A percentile compares a stretch with the other conserved stretches of the same genome.
These are phyloP conservation scores for Kodamaea plutei DNA, from an alignment of 1,139 yeast species.

Conservation along the genomic window DNA sequence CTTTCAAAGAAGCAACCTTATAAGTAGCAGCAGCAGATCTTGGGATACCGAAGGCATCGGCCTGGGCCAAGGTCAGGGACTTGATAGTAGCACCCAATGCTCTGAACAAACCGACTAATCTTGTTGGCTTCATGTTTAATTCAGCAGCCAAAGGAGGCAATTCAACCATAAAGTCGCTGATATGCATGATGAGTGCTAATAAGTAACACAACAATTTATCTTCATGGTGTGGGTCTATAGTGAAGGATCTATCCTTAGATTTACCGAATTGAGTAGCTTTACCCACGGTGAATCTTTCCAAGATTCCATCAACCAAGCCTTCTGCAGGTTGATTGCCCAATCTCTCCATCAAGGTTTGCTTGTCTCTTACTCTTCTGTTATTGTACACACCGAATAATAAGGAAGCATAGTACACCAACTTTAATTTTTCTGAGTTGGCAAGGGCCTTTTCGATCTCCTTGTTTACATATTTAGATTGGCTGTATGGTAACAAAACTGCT, in stretches of 20 bases:
- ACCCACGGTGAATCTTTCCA: slow-evolving; percentile 64
- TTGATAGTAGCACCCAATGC: slow-evolving; percentile 81
- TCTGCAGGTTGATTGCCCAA: slow-evolving; percentile 67
- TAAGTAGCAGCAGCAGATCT: slow-evolving; percentile 60
- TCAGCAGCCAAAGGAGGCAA: slow-evolving; percentile 82
- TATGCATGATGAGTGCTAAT: slow-evolving; percentile 66
- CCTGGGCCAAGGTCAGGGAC: slow-evolving; percentile 72
- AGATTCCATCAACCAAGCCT: slow-evolving; percentile 63
- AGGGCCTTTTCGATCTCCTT: slow-evolving; percentile 43
- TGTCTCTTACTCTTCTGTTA: slow-evolving; percentile 61
- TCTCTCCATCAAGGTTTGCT: slow-evolving; percentile 56
- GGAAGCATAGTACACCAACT: slow-evolving; percentile 73
- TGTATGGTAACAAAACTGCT: slow-evolving; percentile 58
- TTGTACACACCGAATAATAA: slow-evolving; percentile 75
- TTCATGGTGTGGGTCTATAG: slow-evolving; percentile 82
- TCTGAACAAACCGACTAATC: slow-evolving; percentile 62
- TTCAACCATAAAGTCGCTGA: slow-evolving; percentile 73
- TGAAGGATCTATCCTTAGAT: slow-evolving; percentile 66
- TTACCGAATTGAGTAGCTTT: slow-evolving; percentile 68
- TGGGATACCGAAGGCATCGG: slow-evolving; percentile 78
- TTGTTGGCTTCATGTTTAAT: slow-evolving; percentile 75
- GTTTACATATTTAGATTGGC: slow-evolving; percentile 51
- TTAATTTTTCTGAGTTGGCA: slow-evolving; percentile 54
- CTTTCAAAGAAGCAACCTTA: slow-evolving; percentile 78
- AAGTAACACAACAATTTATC: slow-evolving; percentile 81